phyloP scores from a whole-genome alignment of 805 yeast genomes.

The Ogataea salicorniae region DNA sequence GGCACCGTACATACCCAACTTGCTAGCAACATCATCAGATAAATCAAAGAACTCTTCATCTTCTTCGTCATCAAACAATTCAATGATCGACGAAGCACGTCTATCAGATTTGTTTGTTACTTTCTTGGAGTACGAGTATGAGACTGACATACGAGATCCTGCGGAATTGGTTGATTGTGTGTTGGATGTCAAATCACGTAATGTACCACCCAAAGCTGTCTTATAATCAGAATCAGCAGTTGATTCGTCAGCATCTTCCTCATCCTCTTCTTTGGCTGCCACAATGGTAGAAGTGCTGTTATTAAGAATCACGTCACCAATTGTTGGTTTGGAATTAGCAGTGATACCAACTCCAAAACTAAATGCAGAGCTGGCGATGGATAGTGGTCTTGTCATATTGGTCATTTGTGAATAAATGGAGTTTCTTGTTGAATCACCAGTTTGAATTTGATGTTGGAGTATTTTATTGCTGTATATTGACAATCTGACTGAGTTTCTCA shows the following conservation, averaged over 20 bases:
- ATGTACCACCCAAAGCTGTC: background rate
- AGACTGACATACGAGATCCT: slow-evolving; percentile 18
- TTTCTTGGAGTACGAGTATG: slow-evolving; percentile 14
- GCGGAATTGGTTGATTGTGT: background rate
- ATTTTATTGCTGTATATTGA: slow-evolving; percentile 42
- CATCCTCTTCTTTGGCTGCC: slow-evolving; percentile 18
- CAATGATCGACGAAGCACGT: slow-evolving; percentile 39
- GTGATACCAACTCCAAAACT: slow-evolving; percentile 27
- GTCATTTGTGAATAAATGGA: slow-evolving; percentile 22
- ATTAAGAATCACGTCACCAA: slow-evolving; percentile 60
- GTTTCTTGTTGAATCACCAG: slow-evolving; percentile 7
- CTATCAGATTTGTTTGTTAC: slow-evolving; percentile 5
- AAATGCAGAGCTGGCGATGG: slow-evolving; percentile 24
- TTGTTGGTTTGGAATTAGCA: slow-evolving; percentile 37
- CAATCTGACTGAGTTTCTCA: slow-evolving; percentile 77
- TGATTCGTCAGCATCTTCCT: slow-evolving; percentile 2
- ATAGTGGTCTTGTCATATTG: slow-evolving; percentile 17
- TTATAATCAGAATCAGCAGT: background rate
- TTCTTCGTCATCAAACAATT: slow-evolving; percentile 39
- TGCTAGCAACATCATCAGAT: slow-evolving; percentile 32
- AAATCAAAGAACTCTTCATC: slow-evolving; percentile 29
- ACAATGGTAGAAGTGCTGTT: slow-evolving; percentile 42
- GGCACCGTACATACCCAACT: slow-evolving; percentile 23
- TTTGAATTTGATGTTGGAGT: slow-evolving; percentile 11
- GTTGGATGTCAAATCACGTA: no score